Evolutionary conservation across 352 stramenopile genomes (phyloP).

Genomic region (Phytophthora cactorum): DNA sequence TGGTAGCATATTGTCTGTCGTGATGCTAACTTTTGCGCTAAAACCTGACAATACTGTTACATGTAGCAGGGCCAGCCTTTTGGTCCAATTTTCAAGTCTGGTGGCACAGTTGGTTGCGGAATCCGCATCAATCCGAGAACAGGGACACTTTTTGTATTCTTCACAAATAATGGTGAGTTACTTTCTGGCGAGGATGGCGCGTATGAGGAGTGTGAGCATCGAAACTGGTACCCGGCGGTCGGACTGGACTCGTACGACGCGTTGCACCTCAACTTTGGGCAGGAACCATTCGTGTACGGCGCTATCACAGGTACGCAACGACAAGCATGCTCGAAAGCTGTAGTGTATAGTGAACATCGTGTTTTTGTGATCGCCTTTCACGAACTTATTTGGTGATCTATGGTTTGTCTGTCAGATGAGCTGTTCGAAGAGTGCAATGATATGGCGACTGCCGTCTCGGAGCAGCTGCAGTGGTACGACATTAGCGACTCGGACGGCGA

Average conservation of each 20-base stretch:
- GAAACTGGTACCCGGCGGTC: constrained; percentile 79
- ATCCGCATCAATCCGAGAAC: constrained; percentile 26
- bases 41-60: constrained; percentile 3
- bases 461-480: constrained; percentile 64
- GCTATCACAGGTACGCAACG: constrained; percentile 27
- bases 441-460: constrained; percentile 27
- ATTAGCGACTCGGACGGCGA: constrained; percentile 52
- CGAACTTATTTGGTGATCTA: background rate
- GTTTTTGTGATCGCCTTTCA: no score
- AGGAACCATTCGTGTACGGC: constrained; percentile 65
- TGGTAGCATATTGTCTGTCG: background rate
- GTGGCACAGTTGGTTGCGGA: constrained; percentile 45
- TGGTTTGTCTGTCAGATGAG: constrained; percentile 18
- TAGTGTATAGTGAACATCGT: background rate
- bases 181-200: constrained; percentile 43
- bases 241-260: constrained; percentile 84
- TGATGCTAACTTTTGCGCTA: constrained; percentile 2
- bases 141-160: constrained; percentile 55
- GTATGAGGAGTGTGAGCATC: constrained; percentile 55
- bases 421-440: constrained; percentile 38
- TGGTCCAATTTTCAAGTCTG: constrained; percentile 39
- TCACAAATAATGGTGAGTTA: constrained; percentile 74
- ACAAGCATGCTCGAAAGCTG: background rate
- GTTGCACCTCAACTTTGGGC: constrained; percentile 87
- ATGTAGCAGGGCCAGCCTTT: constrained; percentile 37